phyloP scores from a whole-genome alignment of 441 rosid genomes.

The Metrosideros polymorpha region DNA sequence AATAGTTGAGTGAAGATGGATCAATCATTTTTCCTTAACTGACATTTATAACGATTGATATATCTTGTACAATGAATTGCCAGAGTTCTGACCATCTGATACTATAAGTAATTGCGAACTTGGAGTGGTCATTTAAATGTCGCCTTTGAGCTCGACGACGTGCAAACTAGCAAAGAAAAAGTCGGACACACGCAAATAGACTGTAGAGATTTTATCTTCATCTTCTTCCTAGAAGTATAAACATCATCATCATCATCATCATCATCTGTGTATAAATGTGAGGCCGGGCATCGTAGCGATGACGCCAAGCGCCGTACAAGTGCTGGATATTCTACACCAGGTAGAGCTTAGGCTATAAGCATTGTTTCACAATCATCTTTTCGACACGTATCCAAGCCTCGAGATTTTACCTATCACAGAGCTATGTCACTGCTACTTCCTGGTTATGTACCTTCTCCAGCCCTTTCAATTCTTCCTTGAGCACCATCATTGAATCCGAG shows the following conservation, averaged over 20 bases:
- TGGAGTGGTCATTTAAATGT: background rate
- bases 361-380: background rate
- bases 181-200: background rate
- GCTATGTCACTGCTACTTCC: background rate
- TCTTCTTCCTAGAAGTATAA: background rate
- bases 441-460: slow-evolving; percentile 3
- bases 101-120: background rate
- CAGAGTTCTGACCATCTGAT: background rate
- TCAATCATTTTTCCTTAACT: background rate
- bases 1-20: background rate
- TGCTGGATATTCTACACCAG: background rate
- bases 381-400: background rate
- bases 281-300: too few species aligned
- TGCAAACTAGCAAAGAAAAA: background rate
- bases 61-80: background rate
- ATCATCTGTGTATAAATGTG: background rate
- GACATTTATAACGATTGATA: background rate
- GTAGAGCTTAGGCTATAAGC: background rate
- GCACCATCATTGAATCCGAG: slow-evolving; percentile 49
- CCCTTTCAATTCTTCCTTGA: slow-evolving; percentile 39
- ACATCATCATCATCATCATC: background rate
- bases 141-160: background rate
- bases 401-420: background rate
- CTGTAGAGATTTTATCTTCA: background rate
- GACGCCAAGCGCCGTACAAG: background rate